Conservation (phyloP, 805 yeast species). For the Naumovozyma baii region DNA sequence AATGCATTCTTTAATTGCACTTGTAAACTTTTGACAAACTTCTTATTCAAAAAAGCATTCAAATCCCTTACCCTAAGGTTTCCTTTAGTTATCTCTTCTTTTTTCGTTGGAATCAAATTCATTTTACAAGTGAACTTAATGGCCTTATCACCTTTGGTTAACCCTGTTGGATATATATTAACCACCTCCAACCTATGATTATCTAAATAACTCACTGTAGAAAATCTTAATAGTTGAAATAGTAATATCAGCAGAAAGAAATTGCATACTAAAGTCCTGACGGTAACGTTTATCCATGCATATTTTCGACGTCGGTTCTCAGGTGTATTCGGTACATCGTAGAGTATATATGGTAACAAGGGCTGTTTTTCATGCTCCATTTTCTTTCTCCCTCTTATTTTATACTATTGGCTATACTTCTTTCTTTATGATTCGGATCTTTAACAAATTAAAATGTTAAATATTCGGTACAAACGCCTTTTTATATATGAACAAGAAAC, state of each 20-base stretch:
- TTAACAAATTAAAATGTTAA: no score
- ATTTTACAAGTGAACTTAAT: background rate
- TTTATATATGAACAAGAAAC: no score
- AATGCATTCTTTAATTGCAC: background rate
- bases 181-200: background rate
- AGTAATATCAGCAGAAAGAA: background rate
- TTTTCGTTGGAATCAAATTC: background rate
- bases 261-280: background rate
- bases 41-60: background rate
- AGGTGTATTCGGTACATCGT: background rate
- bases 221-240: background rate
- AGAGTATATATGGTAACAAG: background rate
- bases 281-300: background rate
- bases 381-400: background rate
- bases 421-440: background rate
- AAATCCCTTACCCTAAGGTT: background rate
- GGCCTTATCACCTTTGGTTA: background rate
- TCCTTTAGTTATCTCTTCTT: background rate
- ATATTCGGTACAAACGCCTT: no score
- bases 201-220: background rate
- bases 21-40: background rate
- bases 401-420: background rate
- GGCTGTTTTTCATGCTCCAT: background rate
- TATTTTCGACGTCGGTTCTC: background rate
- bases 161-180: background rate